Percentiles rank a stretch among this genome's conserved stretches.
phyloP scores from a whole-genome alignment of 2,329 filamentous ascomycete genomes.

The Botryosphaeria dothidea region DNA sequence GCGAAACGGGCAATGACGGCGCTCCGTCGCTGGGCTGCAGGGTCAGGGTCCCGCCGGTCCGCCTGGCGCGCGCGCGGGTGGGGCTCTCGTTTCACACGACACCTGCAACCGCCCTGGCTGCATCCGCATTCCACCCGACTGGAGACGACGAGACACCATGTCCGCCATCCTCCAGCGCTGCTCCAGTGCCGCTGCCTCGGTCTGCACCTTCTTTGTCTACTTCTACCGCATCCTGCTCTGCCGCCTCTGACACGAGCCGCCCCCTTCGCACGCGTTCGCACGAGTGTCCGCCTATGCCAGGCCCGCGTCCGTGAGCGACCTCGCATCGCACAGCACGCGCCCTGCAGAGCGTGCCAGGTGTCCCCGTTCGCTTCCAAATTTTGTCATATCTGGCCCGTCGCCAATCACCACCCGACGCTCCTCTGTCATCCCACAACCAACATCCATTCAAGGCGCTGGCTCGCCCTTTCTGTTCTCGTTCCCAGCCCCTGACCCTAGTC shows the following conservation, averaged over 20 bases:
- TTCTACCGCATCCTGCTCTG: conserved; percentile 21
- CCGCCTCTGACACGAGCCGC: conserved; percentile 9
- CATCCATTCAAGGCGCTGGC: neutral
- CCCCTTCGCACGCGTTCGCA: neutral
- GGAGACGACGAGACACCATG: neutral
- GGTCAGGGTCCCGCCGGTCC: neutral
- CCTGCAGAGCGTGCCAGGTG: conserved; percentile 6
- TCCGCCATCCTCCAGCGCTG: neutral
- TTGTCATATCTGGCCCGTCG: neutral
- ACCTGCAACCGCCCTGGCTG: neutral
- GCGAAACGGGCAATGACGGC: neutral
- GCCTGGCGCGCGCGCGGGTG: neutral
- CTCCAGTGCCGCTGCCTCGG: too few species aligned
- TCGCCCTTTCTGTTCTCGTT: neutral
- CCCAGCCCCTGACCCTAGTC: neutral
- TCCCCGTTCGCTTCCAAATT: conserved; percentile 7
- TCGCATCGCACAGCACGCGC: conserved; percentile 7
- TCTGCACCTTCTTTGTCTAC: conserved; percentile 13
- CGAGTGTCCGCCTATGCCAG: neutral
- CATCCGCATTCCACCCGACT: neutral
- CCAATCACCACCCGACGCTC: conserved; percentile 11
- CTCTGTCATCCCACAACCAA: conserved; percentile 3
- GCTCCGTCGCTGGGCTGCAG: too few species aligned
- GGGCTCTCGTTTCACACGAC: neutral
- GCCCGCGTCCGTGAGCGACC: conserved; percentile 1